phyloP scores from a whole-genome alignment of 805 yeast species.

The Grigorovia yakushimaensis region DNA sequence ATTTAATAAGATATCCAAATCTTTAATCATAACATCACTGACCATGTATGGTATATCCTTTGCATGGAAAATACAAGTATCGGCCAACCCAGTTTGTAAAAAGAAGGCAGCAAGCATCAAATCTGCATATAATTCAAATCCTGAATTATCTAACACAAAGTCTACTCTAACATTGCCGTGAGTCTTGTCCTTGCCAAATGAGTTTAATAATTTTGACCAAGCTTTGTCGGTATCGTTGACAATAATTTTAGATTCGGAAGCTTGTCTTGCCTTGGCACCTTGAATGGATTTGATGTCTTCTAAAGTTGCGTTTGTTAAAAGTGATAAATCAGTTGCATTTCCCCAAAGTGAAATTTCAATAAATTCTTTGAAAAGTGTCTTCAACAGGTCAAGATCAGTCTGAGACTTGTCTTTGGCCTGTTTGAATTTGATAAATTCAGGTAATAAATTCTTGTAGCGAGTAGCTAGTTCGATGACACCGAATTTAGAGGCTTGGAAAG shows the following conservation, averaged over 20 bases:
- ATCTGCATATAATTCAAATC: constrained; percentile 91
- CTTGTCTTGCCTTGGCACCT: constrained; percentile 77
- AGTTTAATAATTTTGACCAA: constrained; percentile 41
- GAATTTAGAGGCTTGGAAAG: constrained; percentile 61
- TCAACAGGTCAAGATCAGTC: constrained; percentile 35
- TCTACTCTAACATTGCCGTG: constrained; percentile 48
- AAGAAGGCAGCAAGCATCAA: constrained; percentile 54
- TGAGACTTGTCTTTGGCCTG: constrained; percentile 1
- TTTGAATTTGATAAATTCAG: constrained; percentile 15
- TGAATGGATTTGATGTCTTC: constrained; percentile 88
- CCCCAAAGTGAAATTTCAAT: constrained; percentile 93
- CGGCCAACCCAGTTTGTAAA: constrained; percentile 59
- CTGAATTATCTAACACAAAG: constrained; percentile 84
- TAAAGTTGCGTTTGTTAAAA: constrained; percentile 76
- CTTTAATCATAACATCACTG: constrained; percentile 85
- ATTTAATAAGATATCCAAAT: constrained; percentile 47
- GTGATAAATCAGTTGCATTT: constrained; percentile 89
- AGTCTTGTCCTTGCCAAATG: constrained; percentile 3
- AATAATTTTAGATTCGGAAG: constrained; percentile 69
- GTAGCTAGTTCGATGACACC: constrained; percentile 79
- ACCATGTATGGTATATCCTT: constrained; percentile 96
- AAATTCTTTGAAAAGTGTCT: constrained; percentile 67
- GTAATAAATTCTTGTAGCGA: constrained; percentile 40
- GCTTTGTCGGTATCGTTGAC: constrained; percentile 64
- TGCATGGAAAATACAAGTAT: constrained; percentile 68